These are phyloP conservation scores for Globisporangium irregulare DNA, from an alignment of 352 stramenopile genomes.

Conservation along the genomic window DNA sequence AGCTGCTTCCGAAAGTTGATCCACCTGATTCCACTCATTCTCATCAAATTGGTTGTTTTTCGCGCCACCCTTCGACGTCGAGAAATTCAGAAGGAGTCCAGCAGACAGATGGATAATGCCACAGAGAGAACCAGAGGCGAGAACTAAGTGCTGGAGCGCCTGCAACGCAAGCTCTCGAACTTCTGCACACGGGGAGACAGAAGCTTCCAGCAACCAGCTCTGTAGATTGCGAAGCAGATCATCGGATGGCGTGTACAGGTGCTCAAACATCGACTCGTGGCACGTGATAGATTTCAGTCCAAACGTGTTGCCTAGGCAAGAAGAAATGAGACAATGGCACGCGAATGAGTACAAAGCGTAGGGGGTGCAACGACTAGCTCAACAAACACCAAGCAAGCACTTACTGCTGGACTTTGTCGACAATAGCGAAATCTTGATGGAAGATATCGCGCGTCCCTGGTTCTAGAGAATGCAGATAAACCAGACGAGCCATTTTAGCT, in stretches of 20 bases:
- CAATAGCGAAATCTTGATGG: conserved; percentile 51
- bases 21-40: conserved; percentile 52
- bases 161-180: conserved; percentile 63
- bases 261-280: conserved; percentile 41
- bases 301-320: conserved; percentile 33
- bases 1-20: conserved; percentile 47
- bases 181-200: conserved; percentile 37
- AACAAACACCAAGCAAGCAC: conserved; percentile 8
- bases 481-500: neutral
- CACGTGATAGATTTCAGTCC: conserved; percentile 52
- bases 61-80: conserved; percentile 4
- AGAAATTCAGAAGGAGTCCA: conserved; percentile 57
- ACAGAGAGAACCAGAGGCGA: conserved; percentile 80
- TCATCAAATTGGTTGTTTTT: conserved; percentile 25
- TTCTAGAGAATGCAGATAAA: neutral
- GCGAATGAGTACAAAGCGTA: neutral
- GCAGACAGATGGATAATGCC: conserved; percentile 69
- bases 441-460: conserved; percentile 31
- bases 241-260: conserved; percentile 46
- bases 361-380: conserved; percentile 9
- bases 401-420: conserved; percentile 23
- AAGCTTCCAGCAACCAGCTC: conserved; percentile 62
- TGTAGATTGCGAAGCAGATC: conserved; percentile 62
- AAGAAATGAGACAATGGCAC: neutral
- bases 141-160: conserved; percentile 54